These are phyloP conservation scores for Harringtonia lauricola DNA, from an alignment of 2,329 filamentous ascomycete genomes.

Conservation along the genomic window DNA sequence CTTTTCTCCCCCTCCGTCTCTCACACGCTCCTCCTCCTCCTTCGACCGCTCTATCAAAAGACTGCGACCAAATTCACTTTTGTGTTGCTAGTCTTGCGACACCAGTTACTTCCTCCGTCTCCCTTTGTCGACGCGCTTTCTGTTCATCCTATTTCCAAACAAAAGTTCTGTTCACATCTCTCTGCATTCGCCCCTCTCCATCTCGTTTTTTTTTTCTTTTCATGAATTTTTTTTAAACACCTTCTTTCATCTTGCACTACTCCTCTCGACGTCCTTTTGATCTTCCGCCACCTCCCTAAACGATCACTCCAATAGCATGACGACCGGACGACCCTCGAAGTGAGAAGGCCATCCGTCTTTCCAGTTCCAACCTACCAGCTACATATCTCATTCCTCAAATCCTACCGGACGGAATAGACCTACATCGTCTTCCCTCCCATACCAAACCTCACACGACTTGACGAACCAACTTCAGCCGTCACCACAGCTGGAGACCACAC, in stretches of 20 bases:
- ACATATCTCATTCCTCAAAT: too few species aligned
- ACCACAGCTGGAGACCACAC: too few species aligned
- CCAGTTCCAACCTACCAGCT: too few species aligned
- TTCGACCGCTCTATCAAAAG: not conserved
- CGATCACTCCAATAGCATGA: too few species aligned
- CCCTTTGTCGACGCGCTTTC: not conserved
- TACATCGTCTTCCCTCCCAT: too few species aligned
- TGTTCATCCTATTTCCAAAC: not conserved
- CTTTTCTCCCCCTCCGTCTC: slow-evolving; percentile 1
- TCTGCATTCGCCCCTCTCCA: too few species aligned
- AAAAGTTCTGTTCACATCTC: not conserved
- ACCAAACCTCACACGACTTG: too few species aligned
- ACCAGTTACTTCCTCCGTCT: not conserved
- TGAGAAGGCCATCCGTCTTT: too few species aligned
- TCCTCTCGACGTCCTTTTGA: not conserved
- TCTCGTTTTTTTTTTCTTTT: not conserved
- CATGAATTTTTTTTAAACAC: too few species aligned
- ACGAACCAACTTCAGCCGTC: too few species aligned
- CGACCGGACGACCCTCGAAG: too few species aligned
- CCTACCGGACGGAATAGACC: too few species aligned
- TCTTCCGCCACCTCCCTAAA: not conserved
- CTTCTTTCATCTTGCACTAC: not conserved
- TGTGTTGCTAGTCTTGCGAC: slow-evolving; percentile 20
- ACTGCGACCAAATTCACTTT: slow-evolving; percentile 27
- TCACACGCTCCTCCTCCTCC: not conserved